Evolutionary conservation across 2,329 filamentous ascomycete species (phyloP), one percentile per base, ranked within the genome.

Genomic region (Neurospora sp.): DNA sequence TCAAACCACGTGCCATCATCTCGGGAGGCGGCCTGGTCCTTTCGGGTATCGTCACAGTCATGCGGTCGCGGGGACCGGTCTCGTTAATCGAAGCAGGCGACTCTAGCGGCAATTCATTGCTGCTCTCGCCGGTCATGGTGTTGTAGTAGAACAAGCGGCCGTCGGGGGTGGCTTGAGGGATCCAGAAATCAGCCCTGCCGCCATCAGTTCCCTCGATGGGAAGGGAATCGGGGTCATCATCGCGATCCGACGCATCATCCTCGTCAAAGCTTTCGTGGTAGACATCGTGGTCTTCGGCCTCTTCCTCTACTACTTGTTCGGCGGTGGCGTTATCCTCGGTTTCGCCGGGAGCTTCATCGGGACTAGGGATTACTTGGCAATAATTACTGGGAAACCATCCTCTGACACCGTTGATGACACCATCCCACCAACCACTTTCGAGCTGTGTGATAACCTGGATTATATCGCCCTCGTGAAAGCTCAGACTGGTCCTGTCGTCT

Each of bases 311-410:
- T 4, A 80, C 81, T 68, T 85, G 86, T 69, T 87, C 84, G 69
- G 85, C 80, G 68, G 83, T 84, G 66, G 79, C 84, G 74, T 86
- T 87, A 68, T 86, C 85, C 73, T 84, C 83, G 15, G 85, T 82
- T 69, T 92, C 89, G 52, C 52, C 52, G 7, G 52, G 52, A 58
- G 87, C 85, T 73, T 96, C 92, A 75, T 93, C 91, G 68, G 91
- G 87, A 75, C 89, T 90, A 71, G 89, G 87, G 76, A 98, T 91
- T 73, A 96, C 89, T 74, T 93, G 90, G 83, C 96, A 98, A 82
- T 99, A 99, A 81, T 99, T 99, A 85, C 95, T 98, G 43, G 96
- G 96, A 80, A 99, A 99, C 96, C 96, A 99, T 79, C 96, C 96
- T 78, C 96, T 90, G 75, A 97, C 92, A 71, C 94, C 93, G 77